Evolutionary conservation across 2,329 filamentous ascomycete species (phyloP), one percentile per base, ranked within the genome.

Genomic region (Sporothrix schenckii): DNA sequence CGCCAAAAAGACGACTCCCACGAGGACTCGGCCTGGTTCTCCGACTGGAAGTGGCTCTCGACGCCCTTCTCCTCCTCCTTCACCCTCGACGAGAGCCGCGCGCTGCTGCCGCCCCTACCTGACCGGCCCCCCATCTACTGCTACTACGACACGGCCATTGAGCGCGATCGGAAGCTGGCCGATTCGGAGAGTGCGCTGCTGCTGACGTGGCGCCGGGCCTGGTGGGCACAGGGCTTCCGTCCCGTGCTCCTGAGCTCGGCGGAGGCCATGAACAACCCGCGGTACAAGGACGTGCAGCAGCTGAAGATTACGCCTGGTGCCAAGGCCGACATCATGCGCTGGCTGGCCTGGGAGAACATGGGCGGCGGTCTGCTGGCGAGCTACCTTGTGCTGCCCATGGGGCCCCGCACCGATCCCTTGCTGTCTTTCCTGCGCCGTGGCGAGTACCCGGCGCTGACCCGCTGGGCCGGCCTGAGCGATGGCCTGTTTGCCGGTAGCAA

Each of bases 301-400:
- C 79, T 88, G 70, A 81, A 87, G n/a, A 76, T 93, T 41, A 84
- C 89, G n/a, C 77, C 84, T 0, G 82, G 81, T 1, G 79, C 95
- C 71, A 89, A 90, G 78, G 82, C 81, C 16, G 92, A 96, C 73
- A 77, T 97, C 44, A 89, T 92, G 83, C 86, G 91, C 73, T 97
- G 93, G 93, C 81, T 97, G 72, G 94, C 94, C 0, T 99, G 94
- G 94, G 92, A 92, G 69, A 89, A 91, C 72, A 95, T 97, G 92
- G 91, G 91, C 14, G 90, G 89, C 21, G 95, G 95, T 1, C 81
- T 98, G 49, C 84, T 98, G 63, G 86, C 91, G 19, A 89, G 94
- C 77, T 91, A 91, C 80, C 85, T 91, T n/a, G 85, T 93, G 34
- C 85, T 97, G 67, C 95, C 95, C 3, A 97, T 97, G 91, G 92